A percentile compares a stretch with the other conserved stretches of the same genome.
Conservation (phyloP, 1,139 yeast genomes). For the Saccharomyces pastorianus region DNA sequence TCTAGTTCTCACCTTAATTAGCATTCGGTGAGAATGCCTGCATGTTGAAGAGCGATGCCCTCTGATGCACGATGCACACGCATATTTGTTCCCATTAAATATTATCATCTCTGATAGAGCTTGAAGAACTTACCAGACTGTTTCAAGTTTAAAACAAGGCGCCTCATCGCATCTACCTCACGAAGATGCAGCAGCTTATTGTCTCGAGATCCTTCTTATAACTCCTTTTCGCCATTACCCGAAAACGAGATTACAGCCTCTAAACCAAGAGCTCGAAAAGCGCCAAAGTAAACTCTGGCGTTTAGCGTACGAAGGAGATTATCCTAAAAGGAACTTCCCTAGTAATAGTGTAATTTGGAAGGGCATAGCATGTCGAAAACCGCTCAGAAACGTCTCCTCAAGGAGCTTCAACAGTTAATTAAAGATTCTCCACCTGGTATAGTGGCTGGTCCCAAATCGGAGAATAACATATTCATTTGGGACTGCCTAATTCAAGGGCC, state of each 20-base stretch:
- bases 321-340: background rate
- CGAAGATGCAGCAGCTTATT: background rate
- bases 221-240: background rate
- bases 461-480: slow-evolving; percentile 80
- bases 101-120: slow-evolving; percentile 51
- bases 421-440: slow-evolving; percentile 92
- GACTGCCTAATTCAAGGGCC: slow-evolving; percentile 92
- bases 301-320: background rate
- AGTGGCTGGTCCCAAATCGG: slow-evolving; percentile 82
- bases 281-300: background rate
- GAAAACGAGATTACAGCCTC: background rate
- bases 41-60: slow-evolving; percentile 91
- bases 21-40: slow-evolving; percentile 67
- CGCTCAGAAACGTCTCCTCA: slow-evolving; percentile 77
- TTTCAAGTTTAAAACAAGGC: background rate
- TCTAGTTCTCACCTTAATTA: slow-evolving; percentile 77
- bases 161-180: background rate
- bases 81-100: slow-evolving; percentile 75
- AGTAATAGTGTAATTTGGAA: background rate
- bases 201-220: background rate
- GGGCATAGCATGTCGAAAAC: slow-evolving; percentile 38
- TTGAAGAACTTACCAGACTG: background rate
- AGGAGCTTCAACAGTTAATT: slow-evolving; percentile 79
- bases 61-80: slow-evolving; percentile 85
- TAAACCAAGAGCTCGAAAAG: background rate